phyloP scores from a whole-genome alignment of 257 asterid species.

The Haberlea rhodopensis region DNA sequence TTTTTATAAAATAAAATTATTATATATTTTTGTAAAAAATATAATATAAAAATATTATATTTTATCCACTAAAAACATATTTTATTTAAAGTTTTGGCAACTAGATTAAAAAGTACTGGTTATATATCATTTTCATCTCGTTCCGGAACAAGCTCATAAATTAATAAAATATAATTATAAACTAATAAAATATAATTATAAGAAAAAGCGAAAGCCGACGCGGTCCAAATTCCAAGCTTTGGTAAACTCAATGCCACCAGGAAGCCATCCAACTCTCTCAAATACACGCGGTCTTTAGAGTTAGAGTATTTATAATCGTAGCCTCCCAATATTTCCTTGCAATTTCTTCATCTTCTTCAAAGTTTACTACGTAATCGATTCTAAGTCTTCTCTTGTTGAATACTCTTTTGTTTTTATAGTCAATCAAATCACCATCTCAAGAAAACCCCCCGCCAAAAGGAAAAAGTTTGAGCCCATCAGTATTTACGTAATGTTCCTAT shows the following conservation, averaged over 20 bases:
- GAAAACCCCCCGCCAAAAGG: conserved; percentile 3
- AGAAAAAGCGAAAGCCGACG: background rate
- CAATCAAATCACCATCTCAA: background rate
- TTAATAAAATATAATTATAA: no score
- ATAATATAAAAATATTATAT: no score
- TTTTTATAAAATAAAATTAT: no score
- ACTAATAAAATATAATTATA: no score
- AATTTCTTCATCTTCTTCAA: conserved; percentile 22
- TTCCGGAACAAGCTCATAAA: no score
- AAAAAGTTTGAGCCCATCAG: no score
- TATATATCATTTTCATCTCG: no score
- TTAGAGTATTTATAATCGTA: background rate
- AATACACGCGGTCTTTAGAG: background rate
- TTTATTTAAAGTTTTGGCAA: no score
- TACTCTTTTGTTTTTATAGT: background rate
- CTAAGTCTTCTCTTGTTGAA: conserved; percentile 9
- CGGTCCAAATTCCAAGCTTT: background rate
- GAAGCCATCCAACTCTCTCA: background rate
- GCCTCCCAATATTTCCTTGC: conserved; percentile 24
- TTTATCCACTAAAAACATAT: no score
- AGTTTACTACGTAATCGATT: conserved; percentile 21
- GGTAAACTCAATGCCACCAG: background rate
- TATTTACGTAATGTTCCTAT: conserved; percentile 23
- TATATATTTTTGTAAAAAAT: no score
- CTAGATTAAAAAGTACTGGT: no score